phyloP scores from a whole-genome alignment of 345 rosid genomes.

The Eucalyptus curtisii region DNA sequence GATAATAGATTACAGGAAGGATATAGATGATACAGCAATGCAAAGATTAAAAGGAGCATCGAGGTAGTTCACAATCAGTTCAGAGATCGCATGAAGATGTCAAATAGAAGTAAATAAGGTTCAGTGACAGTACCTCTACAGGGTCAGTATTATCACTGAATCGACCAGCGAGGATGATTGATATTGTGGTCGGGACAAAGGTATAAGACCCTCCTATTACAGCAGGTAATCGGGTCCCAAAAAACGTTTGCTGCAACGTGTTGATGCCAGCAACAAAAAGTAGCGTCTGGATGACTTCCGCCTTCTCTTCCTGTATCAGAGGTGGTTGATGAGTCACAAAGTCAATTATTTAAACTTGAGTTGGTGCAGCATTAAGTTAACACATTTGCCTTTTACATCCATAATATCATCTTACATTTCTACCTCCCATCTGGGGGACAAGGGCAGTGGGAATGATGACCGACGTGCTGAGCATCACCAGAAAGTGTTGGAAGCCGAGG shows the following conservation, averaged over 20 bases:
- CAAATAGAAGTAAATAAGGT: background rate
- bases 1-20: background rate
- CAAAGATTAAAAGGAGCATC: background rate
- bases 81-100: background rate
- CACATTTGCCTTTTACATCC: background rate
- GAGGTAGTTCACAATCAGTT: background rate
- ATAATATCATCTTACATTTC: conserved; percentile 52
- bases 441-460: conserved; percentile 93
- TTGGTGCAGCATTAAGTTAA: background rate
- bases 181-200: conserved; percentile 91
- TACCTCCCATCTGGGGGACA: conserved; percentile 99
- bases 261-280: conserved; percentile 96
- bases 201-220: conserved; percentile 93
- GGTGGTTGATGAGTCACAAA: background rate
- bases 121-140: conserved; percentile 37
- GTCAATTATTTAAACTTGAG: background rate
- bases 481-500: conserved; percentile 94
- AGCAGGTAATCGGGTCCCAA: conserved; percentile 90
- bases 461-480: conserved; percentile 90
- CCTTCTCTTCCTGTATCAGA: conserved; percentile 77
- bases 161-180: conserved; percentile 89
- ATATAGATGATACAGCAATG: background rate
- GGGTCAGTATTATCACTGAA: conserved; percentile 58
- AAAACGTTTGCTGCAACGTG: conserved; percentile 71
- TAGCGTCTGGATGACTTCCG: conserved; percentile 86